Percentiles rank a stretch among this genome's conserved stretches.
These are phyloP conservation scores for apple (Malus domestica) DNA, from an alignment of 306 rosid genomes.

Conservation along the genomic window ASM211411v1 NC_041790.1:15766501-15767000, in stretches of 20 bases:
- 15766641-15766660: neutral
- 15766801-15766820: too few species aligned
- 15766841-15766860: too few species aligned
- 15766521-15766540: neutral
- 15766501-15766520: neutral
- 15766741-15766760: too few species aligned
- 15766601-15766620: neutral
- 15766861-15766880: too few species aligned
- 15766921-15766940: neutral
- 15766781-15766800: too few species aligned
- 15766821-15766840: too few species aligned
- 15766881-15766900: too few species aligned
- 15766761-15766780: fast-evolving
- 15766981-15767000: neutral
- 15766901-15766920: too few species aligned
- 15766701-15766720: too few species aligned
- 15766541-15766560: neutral
- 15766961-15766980: neutral
- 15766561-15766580: neutral
- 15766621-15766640: neutral
- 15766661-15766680: too few species aligned
- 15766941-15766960: neutral
- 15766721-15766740: too few species aligned
- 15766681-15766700: too few species aligned
- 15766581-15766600: neutral